Evolutionary conservation across 192 early-diverging fungal species (phyloP).

Genomic region (Obelidium mucronatum): DNA sequence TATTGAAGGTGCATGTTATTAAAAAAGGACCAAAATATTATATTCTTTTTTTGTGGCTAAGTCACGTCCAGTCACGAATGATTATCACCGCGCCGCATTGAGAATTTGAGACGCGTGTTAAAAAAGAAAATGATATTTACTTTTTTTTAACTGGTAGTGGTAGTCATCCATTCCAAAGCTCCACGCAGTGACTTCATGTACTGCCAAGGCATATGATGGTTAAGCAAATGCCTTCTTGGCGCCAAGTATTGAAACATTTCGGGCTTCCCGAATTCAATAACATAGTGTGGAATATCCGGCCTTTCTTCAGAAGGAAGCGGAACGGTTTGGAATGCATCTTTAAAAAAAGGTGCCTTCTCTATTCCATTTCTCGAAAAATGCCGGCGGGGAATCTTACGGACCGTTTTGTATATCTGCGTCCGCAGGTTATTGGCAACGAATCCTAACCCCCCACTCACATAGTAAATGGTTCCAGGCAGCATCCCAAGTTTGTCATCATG

Average conservation of each 20-base stretch:
- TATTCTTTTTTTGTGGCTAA: no score
- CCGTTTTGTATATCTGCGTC: constrained; percentile 43
- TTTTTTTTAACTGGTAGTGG: no score
- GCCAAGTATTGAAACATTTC: constrained; percentile 34
- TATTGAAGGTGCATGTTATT: no score
- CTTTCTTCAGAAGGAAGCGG: constrained; percentile 23
- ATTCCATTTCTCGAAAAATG: constrained; percentile 21
- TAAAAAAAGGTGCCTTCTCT: constrained; percentile 4
- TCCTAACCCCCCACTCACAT: no score
- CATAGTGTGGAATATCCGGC: constrained; percentile 39
- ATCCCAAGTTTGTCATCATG: constrained; percentile 34
- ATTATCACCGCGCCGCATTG: no score
- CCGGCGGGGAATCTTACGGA: constrained; percentile 31
- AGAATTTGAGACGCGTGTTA: no score
- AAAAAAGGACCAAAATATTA: no score
- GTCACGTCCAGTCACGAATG: no score
- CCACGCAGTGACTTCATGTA: constrained; percentile 31
- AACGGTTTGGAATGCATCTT: constrained; percentile 20
- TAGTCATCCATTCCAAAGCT: constrained; percentile 32
- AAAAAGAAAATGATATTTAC: no score
- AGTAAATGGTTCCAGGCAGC: constrained; percentile 27
- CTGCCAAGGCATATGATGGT: constrained; percentile 42
- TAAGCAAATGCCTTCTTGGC: constrained; percentile 34
- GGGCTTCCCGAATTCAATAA: constrained; percentile 24
- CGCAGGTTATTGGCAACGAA: no score